Evolutionary conservation across 768 basidiomycete species (phyloP).

Genomic region (Astraeus odoratus): DNA sequence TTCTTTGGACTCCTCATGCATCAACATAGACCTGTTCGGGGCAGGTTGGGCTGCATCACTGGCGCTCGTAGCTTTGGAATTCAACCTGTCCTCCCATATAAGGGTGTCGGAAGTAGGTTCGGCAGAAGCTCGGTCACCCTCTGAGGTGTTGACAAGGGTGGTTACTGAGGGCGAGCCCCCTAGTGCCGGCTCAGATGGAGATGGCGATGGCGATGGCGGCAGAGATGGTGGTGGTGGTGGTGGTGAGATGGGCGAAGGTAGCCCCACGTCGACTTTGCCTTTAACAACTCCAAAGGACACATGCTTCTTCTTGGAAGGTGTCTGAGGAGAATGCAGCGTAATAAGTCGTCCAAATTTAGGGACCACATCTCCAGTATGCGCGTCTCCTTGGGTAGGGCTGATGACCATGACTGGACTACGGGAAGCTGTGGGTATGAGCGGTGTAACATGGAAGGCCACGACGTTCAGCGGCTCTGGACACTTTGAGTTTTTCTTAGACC

Average conservation of each 20-base stretch:
- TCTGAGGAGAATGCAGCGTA: not conserved
- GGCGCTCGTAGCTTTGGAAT: not conserved
- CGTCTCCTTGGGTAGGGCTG: not conserved
- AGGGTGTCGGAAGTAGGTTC: too few species aligned
- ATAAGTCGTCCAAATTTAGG: not conserved
- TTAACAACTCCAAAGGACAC: not conserved
- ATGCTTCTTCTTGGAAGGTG: not conserved
- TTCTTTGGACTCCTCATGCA: not conserved
- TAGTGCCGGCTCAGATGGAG: not conserved
- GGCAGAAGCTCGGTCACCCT: not conserved
- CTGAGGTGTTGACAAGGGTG: not conserved
- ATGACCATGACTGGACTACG: conserved; percentile 11
- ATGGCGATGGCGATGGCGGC: not conserved
- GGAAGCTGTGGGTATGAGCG: not conserved
- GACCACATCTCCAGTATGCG: not conserved
- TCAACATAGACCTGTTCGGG: not conserved
- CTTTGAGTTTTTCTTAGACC: not conserved
- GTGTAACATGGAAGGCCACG: not conserved
- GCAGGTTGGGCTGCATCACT: not conserved
- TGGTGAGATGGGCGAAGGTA: not conserved
- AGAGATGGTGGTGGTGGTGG: not conserved
- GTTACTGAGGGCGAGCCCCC: not conserved
- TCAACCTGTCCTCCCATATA: too few species aligned
- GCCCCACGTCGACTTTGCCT: not conserved
- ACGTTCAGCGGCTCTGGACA: not conserved